A percentile compares a stretch with the other conserved stretches of the same genome.
Evolutionary conservation across 2,329 filamentous ascomycete genomes (phyloP).

Genomic region (Neophaeococcomyces aloes): DNA sequence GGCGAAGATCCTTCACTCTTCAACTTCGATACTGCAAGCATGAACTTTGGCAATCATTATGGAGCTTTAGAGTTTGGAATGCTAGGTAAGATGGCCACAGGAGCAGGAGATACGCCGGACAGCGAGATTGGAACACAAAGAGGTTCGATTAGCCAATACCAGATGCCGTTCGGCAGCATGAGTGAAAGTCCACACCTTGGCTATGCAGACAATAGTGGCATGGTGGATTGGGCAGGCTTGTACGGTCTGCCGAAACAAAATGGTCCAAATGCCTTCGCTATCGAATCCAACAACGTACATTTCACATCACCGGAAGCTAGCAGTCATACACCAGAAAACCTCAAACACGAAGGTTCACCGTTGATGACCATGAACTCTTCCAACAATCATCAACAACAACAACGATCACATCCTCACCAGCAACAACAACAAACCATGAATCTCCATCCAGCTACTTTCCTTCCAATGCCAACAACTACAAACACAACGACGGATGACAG

Average conservation of each 20-base stretch:
- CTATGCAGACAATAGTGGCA: slow-evolving; percentile 32
- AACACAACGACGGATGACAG: slow-evolving; percentile 1
- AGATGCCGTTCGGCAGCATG: slow-evolving; percentile 29
- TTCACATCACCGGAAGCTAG: slow-evolving; percentile 50
- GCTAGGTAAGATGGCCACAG: slow-evolving; percentile 91
- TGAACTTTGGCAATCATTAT: slow-evolving; percentile 94
- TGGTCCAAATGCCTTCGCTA: slow-evolving; percentile 49
- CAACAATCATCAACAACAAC: slow-evolving; percentile 11
- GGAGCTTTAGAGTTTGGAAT: slow-evolving; percentile 93
- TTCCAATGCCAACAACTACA: neutral
- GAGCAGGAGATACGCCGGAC: slow-evolving; percentile 66
- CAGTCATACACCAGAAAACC: slow-evolving; percentile 38
- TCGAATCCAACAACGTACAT: slow-evolving; percentile 46
- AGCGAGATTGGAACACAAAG: slow-evolving; percentile 47
- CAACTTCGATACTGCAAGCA: slow-evolving; percentile 88
- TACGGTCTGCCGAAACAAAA: slow-evolving; percentile 25
- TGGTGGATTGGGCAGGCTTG: slow-evolving; percentile 34
- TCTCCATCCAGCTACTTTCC: neutral
- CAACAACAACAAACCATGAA: neutral
- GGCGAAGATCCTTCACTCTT: slow-evolving; percentile 85
- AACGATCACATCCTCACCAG: neutral
- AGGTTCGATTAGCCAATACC: slow-evolving; percentile 36
- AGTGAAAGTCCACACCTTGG: slow-evolving; percentile 36
- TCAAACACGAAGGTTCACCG: slow-evolving; percentile 23
- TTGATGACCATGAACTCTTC: slow-evolving; percentile 25